These are phyloP conservation scores for Ceratocystis colombiana DNA, from an alignment of 2,329 filamentous ascomycete genomes.

Conservation along the genomic window DNA sequence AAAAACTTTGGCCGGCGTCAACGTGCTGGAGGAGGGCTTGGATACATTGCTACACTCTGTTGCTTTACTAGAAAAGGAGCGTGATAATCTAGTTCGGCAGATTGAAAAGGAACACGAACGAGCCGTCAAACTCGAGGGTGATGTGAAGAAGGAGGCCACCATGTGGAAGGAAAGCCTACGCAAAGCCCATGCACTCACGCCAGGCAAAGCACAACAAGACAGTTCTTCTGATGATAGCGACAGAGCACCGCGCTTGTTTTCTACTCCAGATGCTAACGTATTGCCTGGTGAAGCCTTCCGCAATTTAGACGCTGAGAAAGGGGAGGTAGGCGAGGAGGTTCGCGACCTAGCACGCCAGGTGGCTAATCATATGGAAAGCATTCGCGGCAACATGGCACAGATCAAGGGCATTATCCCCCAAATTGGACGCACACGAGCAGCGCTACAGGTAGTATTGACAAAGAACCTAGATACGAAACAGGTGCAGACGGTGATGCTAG, in stretches of 20 bases:
- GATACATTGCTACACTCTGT: constrained; percentile 54
- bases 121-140: constrained; percentile 44
- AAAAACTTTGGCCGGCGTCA: constrained; percentile 50
- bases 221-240: not conserved
- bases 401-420: constrained; percentile 43
- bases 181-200: constrained; percentile 32
- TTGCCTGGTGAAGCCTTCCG: constrained; percentile 13
- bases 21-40: constrained; percentile 47
- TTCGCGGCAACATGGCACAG: constrained; percentile 45
- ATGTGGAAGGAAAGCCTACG: constrained; percentile 42
- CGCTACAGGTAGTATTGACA: constrained; percentile 41
- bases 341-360: constrained; percentile 34
- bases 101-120: constrained; percentile 46
- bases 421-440: constrained; percentile 40
- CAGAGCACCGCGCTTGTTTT: not conserved
- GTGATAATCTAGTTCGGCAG: constrained; percentile 45
- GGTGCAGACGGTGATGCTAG: constrained; percentile 43
- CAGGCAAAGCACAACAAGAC: constrained; percentile 6
- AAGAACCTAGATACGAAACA: constrained; percentile 38
- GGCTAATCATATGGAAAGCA: constrained; percentile 47
- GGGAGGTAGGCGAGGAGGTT: constrained; percentile 22
- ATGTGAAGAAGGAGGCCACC: constrained; percentile 45
- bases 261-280: not conserved
- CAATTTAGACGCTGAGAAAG: constrained; percentile 40
- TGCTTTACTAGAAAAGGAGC: constrained; percentile 49